These are phyloP conservation scores for Striga asiatica DNA, from an alignment of 257 asterid species.

Conservation along the genomic window DNA sequence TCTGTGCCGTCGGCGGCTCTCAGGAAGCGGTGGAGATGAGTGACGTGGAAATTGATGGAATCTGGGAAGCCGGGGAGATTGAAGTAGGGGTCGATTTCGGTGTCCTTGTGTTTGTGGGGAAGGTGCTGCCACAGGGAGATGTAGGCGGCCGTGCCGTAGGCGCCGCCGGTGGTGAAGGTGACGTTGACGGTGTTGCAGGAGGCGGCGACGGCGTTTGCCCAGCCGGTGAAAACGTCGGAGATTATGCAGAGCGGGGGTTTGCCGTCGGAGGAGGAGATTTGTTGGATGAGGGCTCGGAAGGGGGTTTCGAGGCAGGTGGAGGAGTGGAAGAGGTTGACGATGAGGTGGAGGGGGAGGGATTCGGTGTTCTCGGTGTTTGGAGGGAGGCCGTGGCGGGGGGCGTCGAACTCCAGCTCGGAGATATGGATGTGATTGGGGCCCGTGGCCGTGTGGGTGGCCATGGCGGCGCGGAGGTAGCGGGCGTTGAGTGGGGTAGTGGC, in stretches of 20 bases:
- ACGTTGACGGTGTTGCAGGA: constrained; percentile 35
- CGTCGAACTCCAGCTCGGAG: constrained; percentile 41
- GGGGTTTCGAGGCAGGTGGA: constrained; percentile 33
- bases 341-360: constrained; percentile 32
- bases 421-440: constrained; percentile 23
- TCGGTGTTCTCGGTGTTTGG: constrained; percentile 74
- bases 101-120: constrained; percentile 36
- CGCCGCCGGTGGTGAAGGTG: constrained; percentile 71
- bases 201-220: constrained; percentile 61
- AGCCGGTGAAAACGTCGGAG: constrained; percentile 65
- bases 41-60: constrained; percentile 31
- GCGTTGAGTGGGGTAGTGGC: constrained; percentile 52
- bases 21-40: constrained; percentile 49
- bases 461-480: constrained; percentile 38
- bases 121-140: constrained; percentile 61
- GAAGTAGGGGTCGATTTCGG: constrained; percentile 3
- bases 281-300: constrained; percentile 26
- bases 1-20: constrained; percentile 67
- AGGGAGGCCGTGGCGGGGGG: constrained; percentile 51
- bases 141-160: constrained; percentile 76
- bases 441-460: constrained; percentile 18
- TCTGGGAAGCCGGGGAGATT: constrained; percentile 50
- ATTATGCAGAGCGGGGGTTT: constrained; percentile 67
- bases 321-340: constrained; percentile 35
- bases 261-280: constrained; percentile 27